These are phyloP conservation scores for Naumovozyma dairenensis DNA, from an alignment of 805 yeast genomes.

Conservation along the genomic window DNA sequence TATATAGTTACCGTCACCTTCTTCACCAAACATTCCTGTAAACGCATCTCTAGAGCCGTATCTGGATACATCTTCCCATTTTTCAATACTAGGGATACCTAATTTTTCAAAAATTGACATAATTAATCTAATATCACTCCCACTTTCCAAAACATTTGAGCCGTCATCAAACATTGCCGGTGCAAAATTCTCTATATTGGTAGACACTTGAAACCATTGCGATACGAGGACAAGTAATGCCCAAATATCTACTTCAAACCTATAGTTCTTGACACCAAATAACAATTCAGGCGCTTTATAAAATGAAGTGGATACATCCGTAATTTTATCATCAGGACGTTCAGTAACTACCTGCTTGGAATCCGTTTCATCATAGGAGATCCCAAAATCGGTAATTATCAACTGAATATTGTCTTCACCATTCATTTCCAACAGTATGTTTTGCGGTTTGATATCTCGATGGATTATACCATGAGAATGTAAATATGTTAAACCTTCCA, in stretches of 20 bases:
- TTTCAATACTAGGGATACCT: slow-evolving; percentile 47
- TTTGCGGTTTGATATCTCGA: slow-evolving; percentile 89
- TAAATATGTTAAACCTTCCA: slow-evolving; percentile 67
- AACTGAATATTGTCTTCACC: slow-evolving; percentile 32
- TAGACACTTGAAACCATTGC: slow-evolving; percentile 35
- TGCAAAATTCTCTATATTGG: slow-evolving; percentile 5
- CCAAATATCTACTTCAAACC: slow-evolving; percentile 61
- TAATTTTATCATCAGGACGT: slow-evolving; percentile 24
- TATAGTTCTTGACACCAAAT: slow-evolving; percentile 48
- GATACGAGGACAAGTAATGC: slow-evolving; percentile 52
- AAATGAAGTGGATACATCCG: slow-evolving; percentile 53
- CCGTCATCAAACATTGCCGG: slow-evolving; percentile 26
- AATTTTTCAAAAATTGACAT: slow-evolving; percentile 44
- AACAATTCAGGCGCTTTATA: slow-evolving; percentile 73
- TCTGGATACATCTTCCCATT: slow-evolving; percentile 33
- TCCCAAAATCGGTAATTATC: slow-evolving; percentile 62
- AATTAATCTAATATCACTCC: slow-evolving; percentile 53
- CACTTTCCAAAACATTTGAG: slow-evolving; percentile 14
- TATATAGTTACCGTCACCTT: slow-evolving; percentile 21
- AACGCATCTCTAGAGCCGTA: slow-evolving; percentile 26
- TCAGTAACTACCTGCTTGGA: slow-evolving; percentile 17
- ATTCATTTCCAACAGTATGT: slow-evolving; percentile 33
- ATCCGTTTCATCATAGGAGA: slow-evolving; percentile 36
- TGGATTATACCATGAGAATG: slow-evolving; percentile 88
- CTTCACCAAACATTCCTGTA: slow-evolving; percentile 26